phyloP scores from a whole-genome alignment of 1,284 basidiomycete genomes.

The Ganoderma lingzhi region DNA sequence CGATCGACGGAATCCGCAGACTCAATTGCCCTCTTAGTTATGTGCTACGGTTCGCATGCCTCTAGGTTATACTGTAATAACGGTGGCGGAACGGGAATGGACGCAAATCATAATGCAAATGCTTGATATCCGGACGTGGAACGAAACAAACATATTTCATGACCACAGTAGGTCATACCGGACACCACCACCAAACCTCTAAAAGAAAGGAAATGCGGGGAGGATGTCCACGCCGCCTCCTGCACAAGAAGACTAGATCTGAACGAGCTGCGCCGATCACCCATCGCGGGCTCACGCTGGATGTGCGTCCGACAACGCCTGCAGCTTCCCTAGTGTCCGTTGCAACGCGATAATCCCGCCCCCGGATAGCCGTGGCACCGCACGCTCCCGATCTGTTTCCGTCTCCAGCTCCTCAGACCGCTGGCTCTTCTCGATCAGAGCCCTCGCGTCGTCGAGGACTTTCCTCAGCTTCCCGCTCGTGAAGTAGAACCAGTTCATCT shows the following conservation, averaged over 20 bases:
- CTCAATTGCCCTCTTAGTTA: not conserved
- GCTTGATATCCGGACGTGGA: not conserved
- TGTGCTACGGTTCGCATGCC: not conserved
- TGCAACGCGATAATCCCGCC: slow-evolving; percentile 86
- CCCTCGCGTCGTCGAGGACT: slow-evolving; percentile 70
- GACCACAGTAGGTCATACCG: no score
- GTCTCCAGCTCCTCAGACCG: slow-evolving; percentile 47
- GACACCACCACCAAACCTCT: not conserved
- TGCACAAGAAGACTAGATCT: not conserved
- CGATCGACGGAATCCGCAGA: not conserved
- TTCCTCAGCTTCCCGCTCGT: slow-evolving; percentile 69
- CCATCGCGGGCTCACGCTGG: not conserved
- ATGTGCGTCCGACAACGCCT: slow-evolving; percentile 39
- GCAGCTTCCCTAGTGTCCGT: slow-evolving; percentile 63
- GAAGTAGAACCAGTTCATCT: slow-evolving; percentile 82
- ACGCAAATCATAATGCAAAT: not conserved
- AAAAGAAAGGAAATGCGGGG: not conserved
- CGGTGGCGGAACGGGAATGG: not conserved
- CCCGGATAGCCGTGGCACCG: slow-evolving; percentile 78
- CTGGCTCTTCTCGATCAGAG: slow-evolving; percentile 72
- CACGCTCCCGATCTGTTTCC: slow-evolving; percentile 61
- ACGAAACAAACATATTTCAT: not conserved
- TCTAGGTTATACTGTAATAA: slow-evolving; percentile 2
- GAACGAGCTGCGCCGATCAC: not conserved
- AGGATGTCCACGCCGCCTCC: not conserved